phyloP scores from a whole-genome alignment of 345 rosid species.

The Euphorbia peplus region DNA sequence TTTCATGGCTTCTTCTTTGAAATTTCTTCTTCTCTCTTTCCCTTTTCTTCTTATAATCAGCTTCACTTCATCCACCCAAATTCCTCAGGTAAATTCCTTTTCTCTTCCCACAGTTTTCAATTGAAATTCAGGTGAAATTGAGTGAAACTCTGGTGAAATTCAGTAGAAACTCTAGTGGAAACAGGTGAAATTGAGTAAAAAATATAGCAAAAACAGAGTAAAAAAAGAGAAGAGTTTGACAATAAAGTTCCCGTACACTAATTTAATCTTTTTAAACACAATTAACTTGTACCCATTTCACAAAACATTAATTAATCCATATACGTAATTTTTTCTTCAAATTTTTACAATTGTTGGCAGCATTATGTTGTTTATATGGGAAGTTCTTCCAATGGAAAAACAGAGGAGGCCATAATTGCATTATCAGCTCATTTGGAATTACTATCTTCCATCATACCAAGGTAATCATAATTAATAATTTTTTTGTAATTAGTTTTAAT shows the following conservation, averaged over 20 bases:
- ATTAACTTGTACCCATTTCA: no score
- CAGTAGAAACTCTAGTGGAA: no score
- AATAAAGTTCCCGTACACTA: not conserved
- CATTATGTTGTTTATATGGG: constrained; percentile 71
- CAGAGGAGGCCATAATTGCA: constrained; percentile 12
- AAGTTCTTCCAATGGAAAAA: constrained; percentile 33
- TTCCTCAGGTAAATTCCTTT: constrained; percentile 27
- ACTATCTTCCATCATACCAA: constrained; percentile 47
- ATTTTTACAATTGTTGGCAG: constrained; percentile 24
- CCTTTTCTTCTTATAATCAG: constrained; percentile 14
- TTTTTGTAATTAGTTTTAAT: no score
- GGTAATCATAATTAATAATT: constrained; percentile 32
- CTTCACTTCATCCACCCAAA: constrained; percentile 23
- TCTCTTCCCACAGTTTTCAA: not conserved
- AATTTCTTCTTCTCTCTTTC: constrained; percentile 21
- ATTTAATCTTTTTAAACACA: no score
- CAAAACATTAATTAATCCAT: no score
- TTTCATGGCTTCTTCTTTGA: constrained; percentile 36
- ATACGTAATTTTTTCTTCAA: not conserved
- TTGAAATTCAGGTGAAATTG: no score
- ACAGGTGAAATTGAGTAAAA: no score
- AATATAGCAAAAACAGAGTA: not conserved
- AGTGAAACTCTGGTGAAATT: no score
- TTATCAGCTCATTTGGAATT: constrained; percentile 44
- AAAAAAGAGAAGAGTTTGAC: not conserved